A percentile compares a stretch with the other conserved stretches of the same genome.
These are phyloP conservation scores for Russula emetica DNA, from an alignment of 768 basidiomycete species.

Conservation along the genomic window DNA sequence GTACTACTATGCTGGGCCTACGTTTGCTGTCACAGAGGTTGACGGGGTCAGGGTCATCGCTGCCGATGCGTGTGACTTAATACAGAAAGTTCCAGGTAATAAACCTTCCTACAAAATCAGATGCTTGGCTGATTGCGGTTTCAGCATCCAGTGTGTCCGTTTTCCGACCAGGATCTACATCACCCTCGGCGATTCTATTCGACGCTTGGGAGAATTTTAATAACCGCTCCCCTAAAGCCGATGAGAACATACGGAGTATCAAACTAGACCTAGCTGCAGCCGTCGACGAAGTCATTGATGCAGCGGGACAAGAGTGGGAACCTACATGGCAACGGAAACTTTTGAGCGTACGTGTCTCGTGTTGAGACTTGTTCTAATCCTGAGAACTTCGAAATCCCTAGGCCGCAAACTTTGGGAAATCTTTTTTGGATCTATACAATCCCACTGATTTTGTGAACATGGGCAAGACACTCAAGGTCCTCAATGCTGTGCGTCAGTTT, in stretches of 20 bases:
- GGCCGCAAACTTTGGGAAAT: slow-evolving; percentile 96
- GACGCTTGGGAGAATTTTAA: slow-evolving; percentile 90
- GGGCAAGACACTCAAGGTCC: slow-evolving; percentile 88
- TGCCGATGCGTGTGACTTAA: slow-evolving; percentile 75
- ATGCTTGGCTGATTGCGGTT: slow-evolving; percentile 5
- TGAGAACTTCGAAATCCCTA: slow-evolving; percentile 33
- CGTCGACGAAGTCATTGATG: slow-evolving; percentile 89
- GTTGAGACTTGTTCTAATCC: background rate
- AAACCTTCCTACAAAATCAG: background rate
- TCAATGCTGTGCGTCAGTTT: slow-evolving; percentile 88
- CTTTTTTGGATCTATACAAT: slow-evolving; percentile 89
- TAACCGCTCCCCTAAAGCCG: slow-evolving; percentile 81
- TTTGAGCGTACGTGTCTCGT: slow-evolving; percentile 55
- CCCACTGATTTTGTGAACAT: slow-evolving; percentile 89
- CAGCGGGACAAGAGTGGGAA: slow-evolving; percentile 90
- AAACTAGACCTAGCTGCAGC: slow-evolving; percentile 80
- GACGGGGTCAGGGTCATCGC: slow-evolving; percentile 88
- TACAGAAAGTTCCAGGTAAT: slow-evolving; percentile 89
- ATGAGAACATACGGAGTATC: slow-evolving; percentile 87
- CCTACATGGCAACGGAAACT: slow-evolving; percentile 84
- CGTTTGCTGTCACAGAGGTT: slow-evolving; percentile 76
- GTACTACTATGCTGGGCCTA: slow-evolving; percentile 72
- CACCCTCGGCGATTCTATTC: slow-evolving; percentile 85
- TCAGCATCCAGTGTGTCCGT: slow-evolving; percentile 74
- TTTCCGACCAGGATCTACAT: slow-evolving; percentile 89